Evolutionary conservation across 2,329 filamentous ascomycete species (phyloP).

Genomic region (Fonsecaea erecta): DNA sequence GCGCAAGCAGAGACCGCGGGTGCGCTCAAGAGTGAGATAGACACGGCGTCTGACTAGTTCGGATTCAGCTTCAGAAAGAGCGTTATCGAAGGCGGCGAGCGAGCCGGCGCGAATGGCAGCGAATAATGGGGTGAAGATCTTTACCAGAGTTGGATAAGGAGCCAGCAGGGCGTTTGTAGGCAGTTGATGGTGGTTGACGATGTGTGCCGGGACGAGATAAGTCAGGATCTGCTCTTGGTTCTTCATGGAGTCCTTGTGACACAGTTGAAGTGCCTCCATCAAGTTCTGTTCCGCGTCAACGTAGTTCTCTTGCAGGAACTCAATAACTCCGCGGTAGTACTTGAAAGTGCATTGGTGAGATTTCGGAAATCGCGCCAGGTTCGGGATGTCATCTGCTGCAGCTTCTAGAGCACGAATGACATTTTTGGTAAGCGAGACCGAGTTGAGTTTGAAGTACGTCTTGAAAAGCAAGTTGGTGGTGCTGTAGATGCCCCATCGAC

Average conservation of each 20-base stretch:
- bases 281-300: slow-evolving; percentile 79
- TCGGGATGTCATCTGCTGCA: slow-evolving; percentile 77
- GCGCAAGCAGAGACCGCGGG: slow-evolving; percentile 86
- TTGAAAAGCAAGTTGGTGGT: slow-evolving; percentile 96
- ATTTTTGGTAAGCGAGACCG: slow-evolving; percentile 85
- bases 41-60: slow-evolving; percentile 92
- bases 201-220: slow-evolving; percentile 90
- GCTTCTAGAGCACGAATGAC: slow-evolving; percentile 83
- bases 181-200: slow-evolving; percentile 84
- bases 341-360: slow-evolving; percentile 94
- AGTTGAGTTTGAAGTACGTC: slow-evolving; percentile 94
- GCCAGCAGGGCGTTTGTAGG: slow-evolving; percentile 73
- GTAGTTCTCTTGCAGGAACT: slow-evolving; percentile 94
- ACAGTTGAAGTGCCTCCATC: slow-evolving; percentile 79
- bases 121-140: slow-evolving; percentile 77
- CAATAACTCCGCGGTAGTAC: slow-evolving; percentile 93
- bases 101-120: slow-evolving; percentile 81
- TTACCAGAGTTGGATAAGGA: slow-evolving; percentile 75
- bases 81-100: slow-evolving; percentile 79
- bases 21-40: slow-evolving; percentile 90
- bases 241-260: slow-evolving; percentile 70
- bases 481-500: slow-evolving; percentile 98
- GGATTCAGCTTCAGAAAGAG: slow-evolving; percentile 80
- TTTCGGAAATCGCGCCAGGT: slow-evolving; percentile 77
- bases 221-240: slow-evolving; percentile 93